A percentile compares a stretch with the other conserved stretches of the same genome.
These are phyloP conservation scores for Blastocystis sp. DNA, from an alignment of 352 stramenopile species.

Conservation along the genomic window DNA sequence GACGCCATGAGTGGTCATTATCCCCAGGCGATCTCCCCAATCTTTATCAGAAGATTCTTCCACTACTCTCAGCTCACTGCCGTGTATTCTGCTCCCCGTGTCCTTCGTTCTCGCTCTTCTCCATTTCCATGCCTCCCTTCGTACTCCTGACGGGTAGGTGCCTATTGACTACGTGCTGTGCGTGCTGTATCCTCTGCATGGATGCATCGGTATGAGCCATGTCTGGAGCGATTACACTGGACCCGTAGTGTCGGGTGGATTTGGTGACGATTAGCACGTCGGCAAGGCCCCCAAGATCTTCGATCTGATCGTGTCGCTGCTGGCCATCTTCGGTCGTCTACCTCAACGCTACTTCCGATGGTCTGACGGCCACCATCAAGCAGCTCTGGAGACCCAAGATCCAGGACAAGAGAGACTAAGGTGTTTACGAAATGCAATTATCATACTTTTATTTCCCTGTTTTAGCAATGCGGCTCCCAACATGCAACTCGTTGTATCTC, in stretches of 20 bases:
- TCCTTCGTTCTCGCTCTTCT: conserved; percentile 66
- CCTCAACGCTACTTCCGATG: conserved; percentile 64
- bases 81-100: conserved; percentile 32
- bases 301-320: conserved; percentile 14
- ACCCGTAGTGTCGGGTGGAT: not conserved
- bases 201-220: conserved; percentile 70
- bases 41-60: conserved; percentile 69
- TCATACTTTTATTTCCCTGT: conserved; percentile 31
- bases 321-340: conserved; percentile 65
- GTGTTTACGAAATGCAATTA: conserved; percentile 44
- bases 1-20: not conserved
- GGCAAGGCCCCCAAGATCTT: conserved; percentile 57
- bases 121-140: too few species aligned
- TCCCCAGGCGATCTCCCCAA: conserved; percentile 60
- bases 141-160: conserved; percentile 59
- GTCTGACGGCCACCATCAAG: conserved; percentile 67
- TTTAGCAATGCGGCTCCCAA: not conserved
- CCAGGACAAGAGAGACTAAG: conserved; percentile 65
- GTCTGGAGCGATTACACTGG: conserved; percentile 63
- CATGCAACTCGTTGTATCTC: not conserved
- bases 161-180: conserved; percentile 67
- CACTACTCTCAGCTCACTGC: conserved; percentile 63
- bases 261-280: conserved; percentile 17
- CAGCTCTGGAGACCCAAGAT: conserved; percentile 65
- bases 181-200: conserved; percentile 67